Evolutionary conservation across 2,329 filamentous ascomycete species (phyloP), one percentile per base, ranked within the genome.

Genomic region (Colletotrichum chlorophyti): DNA sequence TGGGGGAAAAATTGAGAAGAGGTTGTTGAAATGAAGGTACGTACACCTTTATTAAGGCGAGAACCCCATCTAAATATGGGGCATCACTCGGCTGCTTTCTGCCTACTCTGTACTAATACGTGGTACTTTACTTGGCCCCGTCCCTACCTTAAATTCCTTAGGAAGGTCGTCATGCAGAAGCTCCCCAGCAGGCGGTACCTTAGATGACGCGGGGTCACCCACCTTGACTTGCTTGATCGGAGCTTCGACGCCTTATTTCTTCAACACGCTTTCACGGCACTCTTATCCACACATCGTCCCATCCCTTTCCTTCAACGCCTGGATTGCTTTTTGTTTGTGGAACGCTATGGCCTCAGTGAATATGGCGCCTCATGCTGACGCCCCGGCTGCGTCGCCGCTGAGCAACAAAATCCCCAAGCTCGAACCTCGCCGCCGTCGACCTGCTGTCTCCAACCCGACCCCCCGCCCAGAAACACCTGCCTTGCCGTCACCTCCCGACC

Each of bases 391-490:
- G n/a, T 32, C 45, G 19, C n/a, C 32, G 10, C n/a, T 37, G 31
- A 53, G 24, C 41, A 60, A 38, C 21, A 54, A 78, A 60, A 81
- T 91, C 37, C 88, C 88, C 27, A 90, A 86, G 68, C 80, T 92
- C 60, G 83, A 88, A 67, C 86, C 89, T 26, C 84, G 88, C 58
- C 81, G 81, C 60, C 81, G 83, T 60, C 79, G 82, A 59, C 69
- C 76, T 60, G 72, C 77, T 61, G 74, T 80, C 24, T 70, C 81
- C 40, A 89, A 85, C 66, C 76, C 80, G 24, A 75, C 78, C 23
- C 89, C 92, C 61, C 80, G 90, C 41, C 93, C 93, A 59, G 80
- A 84, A 65, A 96, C 93, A 24, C 93, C 93, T 43, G 70, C 81
- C 34, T 82, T 97, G 8, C 87, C 91, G 29, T 73, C 85, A 42